A percentile compares a stretch with the other conserved stretches of the same genome.
phyloP scores from a whole-genome alignment of 192 early-diverging fungal species.

The Coemansia sp. region DNA sequence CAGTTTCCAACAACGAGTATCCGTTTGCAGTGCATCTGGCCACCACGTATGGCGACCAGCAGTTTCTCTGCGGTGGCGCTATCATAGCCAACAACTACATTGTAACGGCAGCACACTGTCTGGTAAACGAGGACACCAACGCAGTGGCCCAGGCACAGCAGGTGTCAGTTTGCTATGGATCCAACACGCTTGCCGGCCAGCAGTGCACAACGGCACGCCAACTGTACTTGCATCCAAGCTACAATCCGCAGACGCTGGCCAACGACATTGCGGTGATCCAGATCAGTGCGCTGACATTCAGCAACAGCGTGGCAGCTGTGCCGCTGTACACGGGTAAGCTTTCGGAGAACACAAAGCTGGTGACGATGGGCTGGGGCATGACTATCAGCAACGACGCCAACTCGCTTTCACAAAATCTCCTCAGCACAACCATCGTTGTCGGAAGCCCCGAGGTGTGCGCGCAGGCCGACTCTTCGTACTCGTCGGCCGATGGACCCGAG shows the following conservation, averaged over 20 bases:
- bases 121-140: slow-evolving; percentile 30
- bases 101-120: slow-evolving; percentile 49
- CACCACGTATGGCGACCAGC: slow-evolving; percentile 18
- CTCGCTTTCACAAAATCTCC: slow-evolving; percentile 21
- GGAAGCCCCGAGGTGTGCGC: slow-evolving; percentile 26
- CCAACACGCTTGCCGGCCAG: slow-evolving; percentile 17
- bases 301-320: neutral
- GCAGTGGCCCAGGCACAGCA: slow-evolving; percentile 7
- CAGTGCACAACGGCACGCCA: slow-evolving; percentile 21
- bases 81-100: slow-evolving; percentile 31
- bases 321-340: slow-evolving; percentile 29
- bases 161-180: slow-evolving; percentile 47
- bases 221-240: slow-evolving; percentile 30
- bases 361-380: slow-evolving; percentile 54
- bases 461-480: slow-evolving; percentile 18
- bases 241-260: slow-evolving; percentile 20
- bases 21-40: slow-evolving; percentile 44
- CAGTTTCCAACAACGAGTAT: slow-evolving; percentile 15
- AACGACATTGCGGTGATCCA: slow-evolving; percentile 52
- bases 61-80: slow-evolving; percentile 44
- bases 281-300: slow-evolving; percentile 12
- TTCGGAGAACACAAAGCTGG: slow-evolving; percentile 22
- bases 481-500: slow-evolving; percentile 29
- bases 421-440: slow-evolving; percentile 30
- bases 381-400: slow-evolving; percentile 19